phyloP scores from a whole-genome alignment of 1,284 basidiomycete genomes.

The Rhodotorula sp. region DNA sequence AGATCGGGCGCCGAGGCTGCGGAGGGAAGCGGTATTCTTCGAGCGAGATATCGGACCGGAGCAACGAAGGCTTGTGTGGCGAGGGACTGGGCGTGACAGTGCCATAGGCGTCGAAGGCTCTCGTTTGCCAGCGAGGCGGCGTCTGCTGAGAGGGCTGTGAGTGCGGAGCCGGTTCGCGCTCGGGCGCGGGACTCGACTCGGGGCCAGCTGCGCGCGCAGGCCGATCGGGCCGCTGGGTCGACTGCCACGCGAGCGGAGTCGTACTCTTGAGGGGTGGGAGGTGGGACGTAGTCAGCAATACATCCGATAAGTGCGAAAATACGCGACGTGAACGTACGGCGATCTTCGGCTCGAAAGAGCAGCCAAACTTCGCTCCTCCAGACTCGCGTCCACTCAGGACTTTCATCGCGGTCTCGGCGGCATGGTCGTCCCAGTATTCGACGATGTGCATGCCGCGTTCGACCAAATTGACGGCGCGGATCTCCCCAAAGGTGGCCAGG shows the following conservation, averaged over 20 bases:
- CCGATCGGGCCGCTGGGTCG: no score
- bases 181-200: no score
- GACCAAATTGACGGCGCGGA: conserved; percentile 20
- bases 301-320: background rate
- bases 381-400: conserved; percentile 3
- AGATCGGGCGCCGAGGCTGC: no score
- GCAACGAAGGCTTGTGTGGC: background rate
- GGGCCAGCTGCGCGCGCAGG: no score
- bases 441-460: conserved; percentile 20
- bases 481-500: conserved; percentile 22
- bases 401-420: conserved; percentile 13
- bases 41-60: no score
- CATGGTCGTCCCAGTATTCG: conserved; percentile 35
- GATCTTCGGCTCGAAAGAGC: conserved; percentile 31
- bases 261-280: background rate
- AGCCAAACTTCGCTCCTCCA: conserved; percentile 9
- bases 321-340: conserved; percentile 3
- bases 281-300: background rate
- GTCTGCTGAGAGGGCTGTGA: no score
- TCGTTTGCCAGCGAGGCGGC: no score
- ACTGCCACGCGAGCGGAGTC: no score
- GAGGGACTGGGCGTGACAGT: background rate
- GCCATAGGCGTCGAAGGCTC: no score
- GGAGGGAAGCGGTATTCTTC: no score
- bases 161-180: no score